Evolutionary conservation across 2,329 filamentous ascomycete genomes (phyloP), one percentile per base, ranked within the genome.

Genomic region (Exophiala alcalophila): DNA sequence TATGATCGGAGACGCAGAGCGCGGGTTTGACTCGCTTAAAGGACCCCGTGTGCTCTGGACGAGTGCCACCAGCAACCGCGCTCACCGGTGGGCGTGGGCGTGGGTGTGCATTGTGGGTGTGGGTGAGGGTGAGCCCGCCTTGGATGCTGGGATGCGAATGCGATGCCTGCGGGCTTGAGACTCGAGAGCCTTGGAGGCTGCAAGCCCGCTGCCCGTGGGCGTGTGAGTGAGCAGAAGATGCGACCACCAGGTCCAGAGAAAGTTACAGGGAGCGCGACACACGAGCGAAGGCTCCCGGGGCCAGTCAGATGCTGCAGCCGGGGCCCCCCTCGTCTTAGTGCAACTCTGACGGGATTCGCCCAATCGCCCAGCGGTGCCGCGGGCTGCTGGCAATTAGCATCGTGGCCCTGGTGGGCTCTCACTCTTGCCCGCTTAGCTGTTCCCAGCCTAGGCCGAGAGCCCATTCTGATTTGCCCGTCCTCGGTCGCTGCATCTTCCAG

Each of bases 401-500:
- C n/a, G n/a, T 21, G 37, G 1, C 3, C 16, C 19, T 6, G 3
- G 37, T 40, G 37, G 37, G 23, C 26, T 27, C 21, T 29, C 19
- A 15, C 20, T 25, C 19, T 40, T 33, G 14, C 16, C 7, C 23
- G 25, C 38, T 19, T 25, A 20, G 10, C 39, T 29, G 18, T 30
- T 42, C 29, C 39, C 30, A 42, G 39, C 21, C 23, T 42, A 42
- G 39, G 30, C 30, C 28, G 14, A 7, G 16, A 34, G 30, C 39
- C 39, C 39, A 35, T 42, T 28, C 24, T 37, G 36, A 25, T 36
- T 37, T 30, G 27, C 27, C 27, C 27, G 15, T 30, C 27, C 15
- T 8, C 27, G 27, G 6, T 14, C 27, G 9, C 12, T 14, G 9
- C 27, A 30, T 30, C 27, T 30, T 30, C 27, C 15, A 8, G 10